phyloP scores from a whole-genome alignment of 106 monocot genomes.

The Platanthera guangdongensis region DNA sequence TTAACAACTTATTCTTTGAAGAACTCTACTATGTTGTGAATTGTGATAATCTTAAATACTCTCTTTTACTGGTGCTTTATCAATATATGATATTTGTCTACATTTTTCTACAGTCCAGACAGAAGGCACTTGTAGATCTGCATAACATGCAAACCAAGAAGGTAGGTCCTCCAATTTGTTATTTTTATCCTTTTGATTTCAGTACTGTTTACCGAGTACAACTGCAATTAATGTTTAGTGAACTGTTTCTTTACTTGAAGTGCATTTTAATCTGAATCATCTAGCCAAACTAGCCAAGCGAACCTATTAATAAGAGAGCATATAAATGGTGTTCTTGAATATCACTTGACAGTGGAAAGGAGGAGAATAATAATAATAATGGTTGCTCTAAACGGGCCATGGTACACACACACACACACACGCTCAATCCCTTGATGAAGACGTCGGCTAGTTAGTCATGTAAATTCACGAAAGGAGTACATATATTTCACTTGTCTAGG shows the following conservation, averaged over 20 bases:
- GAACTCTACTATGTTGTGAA: not conserved
- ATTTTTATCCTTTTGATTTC: not conserved
- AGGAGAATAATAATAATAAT: too few relatives aligned
- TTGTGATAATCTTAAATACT: not conserved
- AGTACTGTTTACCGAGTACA: not conserved
- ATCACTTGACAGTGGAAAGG: not conserved
- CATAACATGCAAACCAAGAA: slow-evolving; percentile 68
- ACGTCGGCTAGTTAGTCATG: too few relatives aligned
- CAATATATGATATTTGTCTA: not conserved
- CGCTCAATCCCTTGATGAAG: too few relatives aligned
- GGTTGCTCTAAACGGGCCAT: too few relatives aligned
- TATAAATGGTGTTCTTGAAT: not conserved
- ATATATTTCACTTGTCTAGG: too few relatives aligned
- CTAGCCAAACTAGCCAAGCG: not conserved
- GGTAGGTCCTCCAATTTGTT: slow-evolving; percentile 18
- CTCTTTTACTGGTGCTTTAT: not conserved
- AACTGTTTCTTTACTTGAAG: not conserved
- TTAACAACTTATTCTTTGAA: not conserved
- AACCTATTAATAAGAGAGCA: not conserved
- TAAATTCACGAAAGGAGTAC: too few relatives aligned
- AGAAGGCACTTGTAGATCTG: slow-evolving; percentile 85
- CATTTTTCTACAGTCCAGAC: slow-evolving; percentile 60
- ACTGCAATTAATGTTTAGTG: not conserved
- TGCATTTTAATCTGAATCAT: not conserved
- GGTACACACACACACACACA: too few relatives aligned